These are phyloP conservation scores for Babesia ovis DNA, from an alignment of 169 alveolate genomes.

Conservation along the genomic window DNA sequence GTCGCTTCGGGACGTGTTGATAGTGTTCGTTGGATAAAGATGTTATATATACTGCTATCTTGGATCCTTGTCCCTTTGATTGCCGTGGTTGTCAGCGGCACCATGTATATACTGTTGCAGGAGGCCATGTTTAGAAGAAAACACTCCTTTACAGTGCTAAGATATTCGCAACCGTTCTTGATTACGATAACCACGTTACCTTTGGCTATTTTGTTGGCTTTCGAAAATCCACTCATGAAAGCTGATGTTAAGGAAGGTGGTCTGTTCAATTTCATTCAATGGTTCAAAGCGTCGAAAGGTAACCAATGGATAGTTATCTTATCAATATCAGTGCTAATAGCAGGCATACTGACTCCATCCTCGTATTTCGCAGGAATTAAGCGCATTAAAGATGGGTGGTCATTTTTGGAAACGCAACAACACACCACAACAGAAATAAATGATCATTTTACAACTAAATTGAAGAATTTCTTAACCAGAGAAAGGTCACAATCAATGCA, in stretches of 20 bases:
- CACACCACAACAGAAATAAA: background rate
- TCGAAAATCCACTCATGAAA: slow-evolving; percentile 50
- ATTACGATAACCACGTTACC: slow-evolving; percentile 44
- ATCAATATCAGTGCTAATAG: background rate
- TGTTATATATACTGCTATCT: slow-evolving; percentile 72
- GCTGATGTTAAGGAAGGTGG: background rate
- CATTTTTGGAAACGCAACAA: slow-evolving; percentile 27
- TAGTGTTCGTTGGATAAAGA: slow-evolving; percentile 78
- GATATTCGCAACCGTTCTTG: slow-evolving; percentile 33
- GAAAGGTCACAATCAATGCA: slow-evolving; percentile 26
- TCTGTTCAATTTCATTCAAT: slow-evolving; percentile 16
- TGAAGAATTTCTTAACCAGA: background rate
- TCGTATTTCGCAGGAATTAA: slow-evolving; percentile 7
- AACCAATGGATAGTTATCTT: slow-evolving; percentile 26
- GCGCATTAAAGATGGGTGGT: slow-evolving; percentile 50
- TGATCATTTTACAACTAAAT: background rate
- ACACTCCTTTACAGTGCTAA: slow-evolving; percentile 26
- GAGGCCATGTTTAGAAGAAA: slow-evolving; percentile 37
- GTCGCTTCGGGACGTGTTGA: slow-evolving; percentile 76
- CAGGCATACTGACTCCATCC: slow-evolving; percentile 12
- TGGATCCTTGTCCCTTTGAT: slow-evolving; percentile 79
- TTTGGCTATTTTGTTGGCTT: slow-evolving; percentile 45
- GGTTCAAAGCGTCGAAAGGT: slow-evolving; percentile 47
- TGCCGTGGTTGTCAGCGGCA: slow-evolving; percentile 46
- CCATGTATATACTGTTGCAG: slow-evolving; percentile 54